Evolutionary conservation across 352 stramenopile species (phyloP).

Genomic region (Globisporangium nunn): DNA sequence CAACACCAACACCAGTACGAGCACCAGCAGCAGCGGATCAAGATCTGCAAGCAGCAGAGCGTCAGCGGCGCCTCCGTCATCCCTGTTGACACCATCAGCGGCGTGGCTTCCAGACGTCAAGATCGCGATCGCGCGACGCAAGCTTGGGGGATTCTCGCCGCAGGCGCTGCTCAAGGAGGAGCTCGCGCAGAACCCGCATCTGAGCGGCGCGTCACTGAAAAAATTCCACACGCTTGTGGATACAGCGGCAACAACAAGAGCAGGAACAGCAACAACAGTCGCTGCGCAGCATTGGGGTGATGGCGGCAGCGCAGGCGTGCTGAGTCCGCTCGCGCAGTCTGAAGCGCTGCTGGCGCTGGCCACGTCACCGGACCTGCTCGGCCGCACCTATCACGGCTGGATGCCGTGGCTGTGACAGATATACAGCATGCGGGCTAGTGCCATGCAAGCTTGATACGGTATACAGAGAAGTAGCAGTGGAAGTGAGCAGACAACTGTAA

Average conservation of each 20-base stretch:
- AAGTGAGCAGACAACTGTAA: neutral
- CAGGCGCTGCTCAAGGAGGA: conserved; percentile 64
- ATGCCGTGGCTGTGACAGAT: conserved; percentile 61
- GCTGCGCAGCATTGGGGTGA: neutral
- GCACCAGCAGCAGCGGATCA: neutral
- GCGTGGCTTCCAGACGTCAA: conserved; percentile 74
- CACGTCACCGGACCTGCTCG: conserved; percentile 72
- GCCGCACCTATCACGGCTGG: conserved; percentile 75
- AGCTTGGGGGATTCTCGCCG: conserved; percentile 74
- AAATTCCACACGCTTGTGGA: conserved; percentile 60
- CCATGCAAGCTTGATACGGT: too few relatives aligned
- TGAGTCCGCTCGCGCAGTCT: conserved; percentile 69
- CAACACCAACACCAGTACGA: neutral
- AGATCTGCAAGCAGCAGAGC: neutral
- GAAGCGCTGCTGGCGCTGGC: conserved; percentile 79
- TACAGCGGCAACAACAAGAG: neutral
- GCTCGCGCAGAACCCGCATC: conserved; percentile 55
- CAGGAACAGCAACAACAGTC: neutral
- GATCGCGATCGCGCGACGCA: conserved; percentile 62
- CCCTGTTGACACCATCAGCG: neutral
- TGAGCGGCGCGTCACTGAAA: conserved; percentile 43
- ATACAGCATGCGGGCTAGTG: too few relatives aligned
- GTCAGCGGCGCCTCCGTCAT: neutral
- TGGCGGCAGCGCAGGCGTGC: conserved; percentile 10
- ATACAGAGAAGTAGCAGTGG: too few relatives aligned